These are phyloP conservation scores for Myxozyma udenii DNA, from an alignment of 805 yeast genomes.

Conservation along the genomic window DNA sequence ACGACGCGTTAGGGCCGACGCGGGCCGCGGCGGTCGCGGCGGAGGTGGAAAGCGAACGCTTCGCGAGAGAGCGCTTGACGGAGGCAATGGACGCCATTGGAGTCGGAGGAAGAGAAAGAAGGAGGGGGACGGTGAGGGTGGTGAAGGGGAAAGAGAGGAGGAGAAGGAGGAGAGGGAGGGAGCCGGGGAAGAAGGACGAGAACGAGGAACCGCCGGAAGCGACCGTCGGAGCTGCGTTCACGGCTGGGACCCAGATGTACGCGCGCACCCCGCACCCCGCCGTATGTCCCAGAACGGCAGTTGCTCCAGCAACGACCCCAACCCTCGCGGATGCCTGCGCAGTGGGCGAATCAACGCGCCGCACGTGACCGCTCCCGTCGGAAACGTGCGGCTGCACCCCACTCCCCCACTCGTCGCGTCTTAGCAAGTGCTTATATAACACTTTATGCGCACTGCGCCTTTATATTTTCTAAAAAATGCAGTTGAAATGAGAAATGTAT, in stretches of 20 bases:
- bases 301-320: no score
- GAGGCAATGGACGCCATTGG: conserved; percentile 18
- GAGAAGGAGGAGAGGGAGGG: conserved; percentile 1
- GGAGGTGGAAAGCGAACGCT: conserved; percentile 24
- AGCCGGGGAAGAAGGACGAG: background rate
- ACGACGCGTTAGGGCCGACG: conserved; percentile 2
- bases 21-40: conserved; percentile 13
- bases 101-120: background rate
- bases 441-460: no score
- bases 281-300: no score
- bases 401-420: background rate
- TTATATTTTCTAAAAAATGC: no score
- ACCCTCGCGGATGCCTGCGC: no score
- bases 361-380: background rate
- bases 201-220: background rate
- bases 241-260: no score
- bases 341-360: background rate
- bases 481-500: no score
- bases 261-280: no score
- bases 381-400: background rate
- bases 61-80: conserved; percentile 27
- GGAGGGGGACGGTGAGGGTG: conserved; percentile 13
- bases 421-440: no score
- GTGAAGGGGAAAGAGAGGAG: conserved; percentile 1
- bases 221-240: no score